Conservation (phyloP, 1,284 basidiomycete genomes). For the Singerocomus rubriflavus region DNA sequence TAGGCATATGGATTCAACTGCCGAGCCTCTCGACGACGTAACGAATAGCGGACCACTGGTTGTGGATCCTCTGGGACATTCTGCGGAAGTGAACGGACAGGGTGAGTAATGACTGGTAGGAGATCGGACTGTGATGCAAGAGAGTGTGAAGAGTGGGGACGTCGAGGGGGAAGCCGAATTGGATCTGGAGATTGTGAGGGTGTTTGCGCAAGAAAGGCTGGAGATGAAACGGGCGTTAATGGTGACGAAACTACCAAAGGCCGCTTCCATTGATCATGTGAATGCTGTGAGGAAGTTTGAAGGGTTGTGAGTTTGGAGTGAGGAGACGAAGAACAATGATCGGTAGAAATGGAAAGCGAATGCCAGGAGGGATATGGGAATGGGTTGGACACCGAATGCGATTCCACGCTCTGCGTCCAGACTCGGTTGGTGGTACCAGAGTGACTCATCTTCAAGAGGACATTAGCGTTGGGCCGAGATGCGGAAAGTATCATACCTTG, state of each 20-base stretch:
- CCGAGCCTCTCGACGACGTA: constrained; percentile 47
- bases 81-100: not conserved
- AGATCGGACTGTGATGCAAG: not conserved
- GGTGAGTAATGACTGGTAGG: not conserved
- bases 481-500: constrained; percentile 23
- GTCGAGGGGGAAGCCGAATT: constrained; percentile 18
- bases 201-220: constrained; percentile 5
- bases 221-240: constrained; percentile 26
- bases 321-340: constrained; percentile 11
- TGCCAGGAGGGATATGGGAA: constrained; percentile 1
- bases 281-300: constrained; percentile 15
- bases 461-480: constrained; percentile 16
- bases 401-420: not conserved
- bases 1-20: constrained; percentile 55
- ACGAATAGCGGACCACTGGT: constrained; percentile 41
- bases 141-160: not conserved
- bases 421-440: not conserved
- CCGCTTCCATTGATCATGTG: not conserved
- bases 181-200: constrained; percentile 25
- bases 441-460: constrained; percentile 20
- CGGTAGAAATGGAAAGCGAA: constrained; percentile 10
- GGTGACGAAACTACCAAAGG: constrained; percentile 18
- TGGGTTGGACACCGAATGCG: constrained; percentile 1
- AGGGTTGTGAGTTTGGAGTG: constrained; percentile 9
- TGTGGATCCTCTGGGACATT: constrained; percentile 19